Percentiles rank a stretch among this genome's conserved stretches.
These are phyloP conservation scores for Pyrrhoderma noxium DNA, from an alignment of 1,284 basidiomycete species.

Conservation along the genomic window DNA sequence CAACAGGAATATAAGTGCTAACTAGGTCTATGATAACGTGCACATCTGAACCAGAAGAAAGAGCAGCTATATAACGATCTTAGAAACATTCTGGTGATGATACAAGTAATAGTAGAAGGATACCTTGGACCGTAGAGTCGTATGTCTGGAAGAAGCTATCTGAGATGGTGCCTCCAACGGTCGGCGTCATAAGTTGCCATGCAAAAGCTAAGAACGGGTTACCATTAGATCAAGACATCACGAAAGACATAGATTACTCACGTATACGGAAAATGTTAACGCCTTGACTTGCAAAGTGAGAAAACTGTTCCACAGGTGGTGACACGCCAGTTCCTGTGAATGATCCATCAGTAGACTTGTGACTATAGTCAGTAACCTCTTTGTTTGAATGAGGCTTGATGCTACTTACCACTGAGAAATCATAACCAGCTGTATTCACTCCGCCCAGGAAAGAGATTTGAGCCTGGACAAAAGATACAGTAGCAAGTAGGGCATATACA, in stretches of 20 bases:
- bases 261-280: slow-evolving; percentile 21
- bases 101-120: not conserved
- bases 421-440: slow-evolving; percentile 24
- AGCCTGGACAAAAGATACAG: not conserved
- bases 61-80: slow-evolving; percentile 23
- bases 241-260: slow-evolving; percentile 2
- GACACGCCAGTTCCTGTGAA: slow-evolving; percentile 20
- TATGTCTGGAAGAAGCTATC: slow-evolving; percentile 23
- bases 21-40: slow-evolving; percentile 28
- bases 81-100: slow-evolving; percentile 21
- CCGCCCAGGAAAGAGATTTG: slow-evolving; percentile 16
- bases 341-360: slow-evolving; percentile 20
- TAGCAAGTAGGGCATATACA: not conserved
- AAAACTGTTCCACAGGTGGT: slow-evolving; percentile 18
- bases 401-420: slow-evolving; percentile 21
- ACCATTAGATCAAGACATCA: slow-evolving; percentile 17
- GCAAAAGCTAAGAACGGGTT: slow-evolving; percentile 21
- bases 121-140: not conserved
- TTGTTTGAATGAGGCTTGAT: too few relatives aligned
- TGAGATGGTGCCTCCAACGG: slow-evolving; percentile 26
- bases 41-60: slow-evolving; percentile 24
- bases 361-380: not conserved
- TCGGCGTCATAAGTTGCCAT: slow-evolving; percentile 29
- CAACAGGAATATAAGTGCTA: slow-evolving; percentile 1
- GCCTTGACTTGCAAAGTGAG: slow-evolving; percentile 21